These are phyloP conservation scores for Kodamaea fungicola DNA, from an alignment of 1,139 yeast species.

Conservation along the genomic window DNA sequence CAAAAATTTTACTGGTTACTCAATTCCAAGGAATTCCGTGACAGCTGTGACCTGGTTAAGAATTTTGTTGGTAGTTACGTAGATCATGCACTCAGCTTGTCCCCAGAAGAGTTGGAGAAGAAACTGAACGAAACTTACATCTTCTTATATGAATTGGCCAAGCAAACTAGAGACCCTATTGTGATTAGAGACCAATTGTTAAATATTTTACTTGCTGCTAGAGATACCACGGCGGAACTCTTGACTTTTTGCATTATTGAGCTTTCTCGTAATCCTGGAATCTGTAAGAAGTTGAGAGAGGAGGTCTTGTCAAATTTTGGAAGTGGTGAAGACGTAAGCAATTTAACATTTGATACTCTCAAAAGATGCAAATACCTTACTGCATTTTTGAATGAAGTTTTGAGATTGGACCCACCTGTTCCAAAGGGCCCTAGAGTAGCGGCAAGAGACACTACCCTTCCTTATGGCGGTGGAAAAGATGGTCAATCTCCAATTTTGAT, in stretches of 20 bases:
- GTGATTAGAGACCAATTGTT: slow-evolving; percentile 42
- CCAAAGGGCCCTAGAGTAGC: slow-evolving; percentile 50
- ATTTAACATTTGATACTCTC: slow-evolving; percentile 45
- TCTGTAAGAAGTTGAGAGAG: slow-evolving; percentile 29
- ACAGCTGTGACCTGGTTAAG: slow-evolving; percentile 16
- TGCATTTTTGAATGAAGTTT: slow-evolving; percentile 46
- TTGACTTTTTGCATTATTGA: slow-evolving; percentile 39
- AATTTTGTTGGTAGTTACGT: slow-evolving; percentile 32
- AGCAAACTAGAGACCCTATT: slow-evolving; percentile 39
- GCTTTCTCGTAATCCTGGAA: slow-evolving; percentile 36
- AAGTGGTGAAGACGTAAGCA: slow-evolving; percentile 26
- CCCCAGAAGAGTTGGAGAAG: slow-evolving; percentile 34
- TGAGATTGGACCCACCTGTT: slow-evolving; percentile 54
- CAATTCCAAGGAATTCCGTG: slow-evolving; percentile 29
- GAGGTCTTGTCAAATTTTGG: slow-evolving; percentile 37
- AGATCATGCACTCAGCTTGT: slow-evolving; percentile 19
- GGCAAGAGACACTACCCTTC: slow-evolving; percentile 42
- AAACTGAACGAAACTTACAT: slow-evolving; percentile 28
- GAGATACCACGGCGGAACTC: slow-evolving; percentile 47
- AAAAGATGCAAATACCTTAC: slow-evolving; percentile 47
- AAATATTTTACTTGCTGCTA: slow-evolving; percentile 44
- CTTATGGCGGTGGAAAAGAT: slow-evolving; percentile 50
- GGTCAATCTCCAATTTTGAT: slow-evolving; percentile 40
- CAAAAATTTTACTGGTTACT: slow-evolving; percentile 24
- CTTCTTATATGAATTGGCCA: slow-evolving; percentile 42